phyloP scores from a whole-genome alignment of 192 early-diverging fungal species.

The Coemansia aciculifera region DNA sequence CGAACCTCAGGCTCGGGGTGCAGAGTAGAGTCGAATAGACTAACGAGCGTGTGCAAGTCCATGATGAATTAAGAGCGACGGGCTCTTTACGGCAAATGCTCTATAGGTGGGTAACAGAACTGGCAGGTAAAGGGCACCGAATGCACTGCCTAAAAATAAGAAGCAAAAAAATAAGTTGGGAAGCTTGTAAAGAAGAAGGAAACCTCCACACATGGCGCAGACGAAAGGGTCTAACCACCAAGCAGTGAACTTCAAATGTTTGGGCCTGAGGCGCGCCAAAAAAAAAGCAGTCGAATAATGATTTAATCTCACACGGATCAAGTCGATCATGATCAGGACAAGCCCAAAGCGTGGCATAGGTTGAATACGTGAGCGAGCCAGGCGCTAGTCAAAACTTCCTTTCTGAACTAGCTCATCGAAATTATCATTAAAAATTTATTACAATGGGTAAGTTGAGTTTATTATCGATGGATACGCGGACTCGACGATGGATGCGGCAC shows the following conservation, averaged over 20 bases:
- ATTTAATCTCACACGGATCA: neutral
- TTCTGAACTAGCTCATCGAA: constrained; percentile 8
- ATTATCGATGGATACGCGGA: neutral
- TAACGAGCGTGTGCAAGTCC: constrained; percentile 41
- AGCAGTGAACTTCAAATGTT: neutral
- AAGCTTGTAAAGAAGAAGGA: neutral
- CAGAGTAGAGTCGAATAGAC: constrained; percentile 74
- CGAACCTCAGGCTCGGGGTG: constrained; percentile 77
- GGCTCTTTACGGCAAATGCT: neutral
- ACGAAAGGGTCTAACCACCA: neutral
- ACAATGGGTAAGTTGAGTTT: constrained; percentile 7
- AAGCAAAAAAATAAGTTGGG: neutral
- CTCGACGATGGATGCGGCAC: constrained; percentile 13
- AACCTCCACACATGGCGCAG: neutral
- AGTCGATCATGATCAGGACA: neutral
- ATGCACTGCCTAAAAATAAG: neutral
- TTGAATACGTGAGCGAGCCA: neutral
- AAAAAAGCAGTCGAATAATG: neutral
- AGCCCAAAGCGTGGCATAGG: neutral
- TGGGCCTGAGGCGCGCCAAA: neutral
- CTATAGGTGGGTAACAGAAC: neutral
- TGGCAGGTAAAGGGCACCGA: neutral
- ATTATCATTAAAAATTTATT: constrained; percentile 10
- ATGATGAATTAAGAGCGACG: constrained; percentile 11
- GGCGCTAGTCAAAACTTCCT: constrained; percentile 4